Evolutionary conservation across 768 basidiomycete genomes (phyloP).

Genomic region (Paxillus ammoniavirescens): DNA sequence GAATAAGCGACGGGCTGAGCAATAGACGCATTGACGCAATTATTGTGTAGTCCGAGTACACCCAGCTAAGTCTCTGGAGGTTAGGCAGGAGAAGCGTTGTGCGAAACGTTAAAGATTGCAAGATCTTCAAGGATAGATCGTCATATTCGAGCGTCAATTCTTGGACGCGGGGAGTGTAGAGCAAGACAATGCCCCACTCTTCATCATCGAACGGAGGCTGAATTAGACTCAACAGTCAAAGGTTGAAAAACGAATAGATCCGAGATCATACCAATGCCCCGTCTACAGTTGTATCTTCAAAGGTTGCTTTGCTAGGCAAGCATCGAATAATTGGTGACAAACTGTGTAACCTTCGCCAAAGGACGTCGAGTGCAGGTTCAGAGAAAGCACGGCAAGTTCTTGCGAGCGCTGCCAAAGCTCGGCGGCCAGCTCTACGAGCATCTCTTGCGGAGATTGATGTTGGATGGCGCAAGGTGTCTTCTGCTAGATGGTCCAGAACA

Average conservation of each 20-base stretch:
- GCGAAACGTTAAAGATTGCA: conserved; percentile 2
- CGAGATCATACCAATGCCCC: conserved; percentile 1
- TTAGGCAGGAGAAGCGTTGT: conserved; percentile 10
- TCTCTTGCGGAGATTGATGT: neutral
- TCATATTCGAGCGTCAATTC: neutral
- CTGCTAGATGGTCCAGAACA: conserved; percentile 1
- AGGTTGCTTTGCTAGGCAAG: no score
- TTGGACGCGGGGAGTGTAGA: conserved; percentile 7
- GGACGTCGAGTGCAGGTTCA: conserved; percentile 13
- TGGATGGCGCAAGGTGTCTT: neutral
- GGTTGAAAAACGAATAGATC: neutral
- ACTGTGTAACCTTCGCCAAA: conserved; percentile 7
- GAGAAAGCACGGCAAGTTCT: conserved; percentile 13
- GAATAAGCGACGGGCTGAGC: conserved; percentile 8
- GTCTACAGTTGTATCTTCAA: no score
- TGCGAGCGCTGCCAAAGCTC: conserved; percentile 7
- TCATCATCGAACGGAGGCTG: conserved; percentile 7
- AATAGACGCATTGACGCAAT: conserved; percentile 3
- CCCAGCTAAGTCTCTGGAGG: conserved; percentile 1
- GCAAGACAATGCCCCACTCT: neutral
- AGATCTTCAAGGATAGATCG: neutral
- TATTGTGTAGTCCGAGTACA: neutral
- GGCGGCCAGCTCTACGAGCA: neutral
- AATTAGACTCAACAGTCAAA: neutral
- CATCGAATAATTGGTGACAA: no score